These are phyloP conservation scores for Populus simonii DNA, from an alignment of 345 rosid genomes.

Conservation along the genomic window DNA sequence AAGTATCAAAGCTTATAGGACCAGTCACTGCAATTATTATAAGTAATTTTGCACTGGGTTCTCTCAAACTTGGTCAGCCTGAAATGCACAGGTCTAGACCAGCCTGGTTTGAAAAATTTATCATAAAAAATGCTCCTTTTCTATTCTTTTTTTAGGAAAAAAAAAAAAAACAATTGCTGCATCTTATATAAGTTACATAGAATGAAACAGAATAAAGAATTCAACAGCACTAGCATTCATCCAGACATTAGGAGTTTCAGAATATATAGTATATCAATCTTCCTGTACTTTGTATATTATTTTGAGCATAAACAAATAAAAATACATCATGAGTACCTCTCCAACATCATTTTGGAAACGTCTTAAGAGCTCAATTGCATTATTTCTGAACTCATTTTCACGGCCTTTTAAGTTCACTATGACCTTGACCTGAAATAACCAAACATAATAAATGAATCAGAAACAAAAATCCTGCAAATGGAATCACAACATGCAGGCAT, in stretches of 20 bases:
- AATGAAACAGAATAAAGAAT: not conserved
- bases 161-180: not conserved
- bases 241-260: not conserved
- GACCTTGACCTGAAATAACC: conserved; percentile 70
- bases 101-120: not conserved
- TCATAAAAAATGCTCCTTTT: not conserved
- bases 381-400: conserved; percentile 84
- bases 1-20: not conserved
- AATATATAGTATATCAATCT: not conserved
- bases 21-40: not conserved
- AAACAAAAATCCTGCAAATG: not conserved
- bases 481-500: not conserved
- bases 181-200: not conserved
- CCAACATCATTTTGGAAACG: conserved; percentile 87
- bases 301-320: not conserved
- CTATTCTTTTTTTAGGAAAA: not conserved
- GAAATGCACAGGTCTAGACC: not conserved
- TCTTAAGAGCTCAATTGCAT: conserved; percentile 76
- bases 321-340: conserved; percentile 48
- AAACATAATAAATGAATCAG: conserved; percentile 10
- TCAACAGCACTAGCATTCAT: not conserved
- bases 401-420: conserved; percentile 91
- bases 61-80: not conserved
- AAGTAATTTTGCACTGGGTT: not conserved
- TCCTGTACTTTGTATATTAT: not conserved